These are phyloP conservation scores for Colletotrichum sublineola DNA, from an alignment of 2,329 filamentous ascomycete genomes.

Conservation along the genomic window DNA sequence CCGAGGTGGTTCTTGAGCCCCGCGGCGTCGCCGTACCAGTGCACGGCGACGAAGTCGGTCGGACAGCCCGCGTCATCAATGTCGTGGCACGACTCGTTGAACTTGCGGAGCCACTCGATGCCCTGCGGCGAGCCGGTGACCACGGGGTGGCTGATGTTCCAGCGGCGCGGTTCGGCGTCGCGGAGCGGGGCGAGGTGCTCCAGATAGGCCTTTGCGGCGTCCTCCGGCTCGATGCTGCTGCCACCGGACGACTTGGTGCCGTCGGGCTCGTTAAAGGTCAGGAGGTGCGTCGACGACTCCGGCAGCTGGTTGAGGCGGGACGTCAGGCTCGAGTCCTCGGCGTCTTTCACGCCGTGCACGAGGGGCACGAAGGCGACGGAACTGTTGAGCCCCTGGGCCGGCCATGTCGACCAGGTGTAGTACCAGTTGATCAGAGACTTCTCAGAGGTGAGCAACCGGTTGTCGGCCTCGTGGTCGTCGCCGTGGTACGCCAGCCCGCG, in stretches of 20 bases:
- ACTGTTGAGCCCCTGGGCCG: slow-evolving; percentile 45
- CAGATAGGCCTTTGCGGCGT: slow-evolving; percentile 55
- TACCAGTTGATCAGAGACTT: slow-evolving; percentile 58
- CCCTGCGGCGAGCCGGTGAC: slow-evolving; percentile 56
- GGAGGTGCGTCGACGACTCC: slow-evolving; percentile 53
- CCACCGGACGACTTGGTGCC: slow-evolving; percentile 55
- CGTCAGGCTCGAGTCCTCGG: slow-evolving; percentile 46
- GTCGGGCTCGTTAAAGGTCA: slow-evolving; percentile 59
- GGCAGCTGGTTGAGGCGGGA: slow-evolving; percentile 49
- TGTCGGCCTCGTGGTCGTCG: slow-evolving; percentile 47
- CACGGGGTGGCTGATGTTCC: slow-evolving; percentile 57
- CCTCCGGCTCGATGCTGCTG: slow-evolving; percentile 54
- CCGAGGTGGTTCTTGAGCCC: slow-evolving; percentile 54
- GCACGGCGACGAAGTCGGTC: slow-evolving; percentile 56
- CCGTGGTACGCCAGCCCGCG: slow-evolving; percentile 37
- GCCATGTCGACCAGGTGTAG: slow-evolving; percentile 57
- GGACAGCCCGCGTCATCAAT: slow-evolving; percentile 55
- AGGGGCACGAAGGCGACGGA: slow-evolving; percentile 54
- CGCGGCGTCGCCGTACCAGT: slow-evolving; percentile 56
- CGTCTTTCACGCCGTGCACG: slow-evolving; percentile 54
- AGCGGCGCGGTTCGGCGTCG: slow-evolving; percentile 45
- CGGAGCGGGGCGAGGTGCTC: slow-evolving; percentile 52
- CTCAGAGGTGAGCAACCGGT: slow-evolving; percentile 52
- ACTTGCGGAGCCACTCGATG: slow-evolving; percentile 55
- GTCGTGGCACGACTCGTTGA: slow-evolving; percentile 57